phyloP scores from a whole-genome alignment of 139 green algal species.

The Axilococcus clingmanii region DNA sequence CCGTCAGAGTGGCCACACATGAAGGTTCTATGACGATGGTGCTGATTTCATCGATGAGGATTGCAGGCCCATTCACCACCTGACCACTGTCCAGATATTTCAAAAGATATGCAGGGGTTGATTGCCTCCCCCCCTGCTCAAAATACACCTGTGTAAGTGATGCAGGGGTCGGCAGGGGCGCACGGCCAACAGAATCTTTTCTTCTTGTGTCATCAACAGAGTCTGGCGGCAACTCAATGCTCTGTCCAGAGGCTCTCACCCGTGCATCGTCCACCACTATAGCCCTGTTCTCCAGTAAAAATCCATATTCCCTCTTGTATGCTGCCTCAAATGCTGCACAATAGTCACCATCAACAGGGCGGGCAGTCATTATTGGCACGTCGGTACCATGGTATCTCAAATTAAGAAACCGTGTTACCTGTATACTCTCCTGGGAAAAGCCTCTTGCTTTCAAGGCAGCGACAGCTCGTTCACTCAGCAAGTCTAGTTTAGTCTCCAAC shows the following conservation, averaged over 20 bases:
- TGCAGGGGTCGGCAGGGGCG: conserved; percentile 36
- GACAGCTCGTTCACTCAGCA: conserved; percentile 32
- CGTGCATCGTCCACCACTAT: conserved; percentile 86
- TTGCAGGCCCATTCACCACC: conserved; percentile 64
- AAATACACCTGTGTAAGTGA: conserved; percentile 42
- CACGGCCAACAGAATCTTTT: conserved; percentile 7
- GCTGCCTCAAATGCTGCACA: conserved; percentile 28
- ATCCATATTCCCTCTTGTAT: conserved; percentile 88
- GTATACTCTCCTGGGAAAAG: conserved; percentile 3
- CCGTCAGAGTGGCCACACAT: conserved; percentile 70
- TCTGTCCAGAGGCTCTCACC: conserved; percentile 33
- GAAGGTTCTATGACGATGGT: conserved; percentile 89
- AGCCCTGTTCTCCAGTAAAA: conserved; percentile 63
- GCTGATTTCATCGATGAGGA: conserved; percentile 86
- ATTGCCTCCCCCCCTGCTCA: conserved; percentile 42
- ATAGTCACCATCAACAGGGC: conserved; percentile 11
- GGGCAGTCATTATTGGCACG: conserved; percentile 79
- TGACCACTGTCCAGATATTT: conserved; percentile 49
- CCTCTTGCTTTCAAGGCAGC: conserved; percentile 30
- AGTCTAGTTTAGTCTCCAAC: conserved; percentile 45
- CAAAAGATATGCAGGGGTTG: conserved; percentile 71
- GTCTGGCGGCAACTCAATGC: conserved; percentile 1
- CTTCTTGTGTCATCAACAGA: not conserved
- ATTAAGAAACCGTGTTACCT: conserved; percentile 72
- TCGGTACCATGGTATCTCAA: conserved; percentile 89